Conservation (phyloP, 768 basidiomycete genomes). For the Kwoniella botswanensis region DNA sequence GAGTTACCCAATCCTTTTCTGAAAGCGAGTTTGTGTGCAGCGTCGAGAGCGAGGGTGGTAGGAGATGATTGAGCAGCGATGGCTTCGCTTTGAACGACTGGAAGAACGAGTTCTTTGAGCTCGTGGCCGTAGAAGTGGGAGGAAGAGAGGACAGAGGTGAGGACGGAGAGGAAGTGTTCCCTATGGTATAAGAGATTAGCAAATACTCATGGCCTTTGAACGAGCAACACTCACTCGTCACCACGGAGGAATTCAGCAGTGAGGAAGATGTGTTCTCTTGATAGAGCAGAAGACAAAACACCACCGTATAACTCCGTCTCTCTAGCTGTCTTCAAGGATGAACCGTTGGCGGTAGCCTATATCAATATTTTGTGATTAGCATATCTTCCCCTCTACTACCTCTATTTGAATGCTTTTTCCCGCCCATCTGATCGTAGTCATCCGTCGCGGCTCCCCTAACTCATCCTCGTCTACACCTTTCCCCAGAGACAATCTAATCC, state of each 20-base stretch:
- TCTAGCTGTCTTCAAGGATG: slow-evolving; percentile 85
- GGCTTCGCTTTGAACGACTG: slow-evolving; percentile 73
- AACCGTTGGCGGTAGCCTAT: slow-evolving; percentile 85
- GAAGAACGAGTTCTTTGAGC: slow-evolving; percentile 61
- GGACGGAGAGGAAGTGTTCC: slow-evolving; percentile 84
- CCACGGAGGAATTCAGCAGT: slow-evolving; percentile 94
- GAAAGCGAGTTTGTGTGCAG: slow-evolving; percentile 90
- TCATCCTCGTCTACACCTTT: neutral
- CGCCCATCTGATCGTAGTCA: no score
- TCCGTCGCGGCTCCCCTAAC: neutral
- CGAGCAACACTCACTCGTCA: slow-evolving; percentile 77
- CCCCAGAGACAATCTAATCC: neutral
- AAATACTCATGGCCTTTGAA: no score
- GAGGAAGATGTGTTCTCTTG: slow-evolving; percentile 87
- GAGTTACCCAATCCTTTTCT: slow-evolving; percentile 90
- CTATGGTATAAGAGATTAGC: slow-evolving; percentile 60
- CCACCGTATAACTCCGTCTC: slow-evolving; percentile 94
- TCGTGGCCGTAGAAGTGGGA: slow-evolving; percentile 68
- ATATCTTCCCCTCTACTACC: slow-evolving; percentile 1
- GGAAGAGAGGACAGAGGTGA: slow-evolving; percentile 81
- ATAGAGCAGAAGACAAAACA: slow-evolving; percentile 79
- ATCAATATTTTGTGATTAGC: neutral
- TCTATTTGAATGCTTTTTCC: no score
- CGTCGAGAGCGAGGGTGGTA: slow-evolving; percentile 74
- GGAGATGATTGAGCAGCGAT: slow-evolving; percentile 68